Conservation (phyloP, 2,329 filamentous ascomycete species). For the Fusarium sp. region DNA sequence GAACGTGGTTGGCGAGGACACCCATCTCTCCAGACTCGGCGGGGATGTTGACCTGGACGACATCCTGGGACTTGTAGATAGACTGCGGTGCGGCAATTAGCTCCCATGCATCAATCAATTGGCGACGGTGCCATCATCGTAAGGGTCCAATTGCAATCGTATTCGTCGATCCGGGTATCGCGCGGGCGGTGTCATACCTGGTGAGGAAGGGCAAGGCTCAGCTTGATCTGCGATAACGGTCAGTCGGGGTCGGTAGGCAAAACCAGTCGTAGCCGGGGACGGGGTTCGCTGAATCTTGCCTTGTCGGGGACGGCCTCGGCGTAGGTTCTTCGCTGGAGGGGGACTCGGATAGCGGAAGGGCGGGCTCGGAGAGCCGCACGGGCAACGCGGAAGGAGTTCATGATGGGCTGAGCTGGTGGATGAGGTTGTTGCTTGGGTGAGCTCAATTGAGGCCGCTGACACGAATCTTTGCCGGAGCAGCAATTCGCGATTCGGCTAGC, state of each 20-base stretch:
- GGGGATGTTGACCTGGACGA: conserved; percentile 97
- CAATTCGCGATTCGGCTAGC: conserved; percentile 56
- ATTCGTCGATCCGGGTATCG: conserved; percentile 34
- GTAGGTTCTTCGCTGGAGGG: conserved; percentile 89
- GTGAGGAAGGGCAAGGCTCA: conserved; percentile 97
- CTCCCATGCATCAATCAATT: conserved; percentile 49
- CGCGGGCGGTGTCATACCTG: conserved; percentile 76
- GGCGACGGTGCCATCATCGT: conserved; percentile 35
- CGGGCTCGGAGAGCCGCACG: conserved; percentile 88
- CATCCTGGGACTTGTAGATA: conserved; percentile 75
- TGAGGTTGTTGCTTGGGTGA: conserved; percentile 60
- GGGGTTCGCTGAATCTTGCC: conserved; percentile 57
- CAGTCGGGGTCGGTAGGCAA: conserved; percentile 41
- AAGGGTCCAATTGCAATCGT: conserved; percentile 47
- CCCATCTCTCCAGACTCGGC: conserved; percentile 99
- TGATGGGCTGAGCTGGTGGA: conserved; percentile 69
- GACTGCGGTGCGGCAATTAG: conserved; percentile 72
- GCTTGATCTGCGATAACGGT: conserved; percentile 77
- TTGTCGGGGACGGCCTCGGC: conserved; percentile 89
- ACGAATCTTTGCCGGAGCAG: conserved; percentile 61
- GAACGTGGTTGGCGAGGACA: conserved; percentile 98
- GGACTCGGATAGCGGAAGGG: conserved; percentile 79
- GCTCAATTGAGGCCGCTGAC: conserved; percentile 57
- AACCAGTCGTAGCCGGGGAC: conserved; percentile 36
- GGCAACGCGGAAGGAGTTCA: conserved; percentile 96